Evolutionary conservation across 2,329 filamentous ascomycete genomes (phyloP).

Genomic region (Cladorrhinum sp.): DNA sequence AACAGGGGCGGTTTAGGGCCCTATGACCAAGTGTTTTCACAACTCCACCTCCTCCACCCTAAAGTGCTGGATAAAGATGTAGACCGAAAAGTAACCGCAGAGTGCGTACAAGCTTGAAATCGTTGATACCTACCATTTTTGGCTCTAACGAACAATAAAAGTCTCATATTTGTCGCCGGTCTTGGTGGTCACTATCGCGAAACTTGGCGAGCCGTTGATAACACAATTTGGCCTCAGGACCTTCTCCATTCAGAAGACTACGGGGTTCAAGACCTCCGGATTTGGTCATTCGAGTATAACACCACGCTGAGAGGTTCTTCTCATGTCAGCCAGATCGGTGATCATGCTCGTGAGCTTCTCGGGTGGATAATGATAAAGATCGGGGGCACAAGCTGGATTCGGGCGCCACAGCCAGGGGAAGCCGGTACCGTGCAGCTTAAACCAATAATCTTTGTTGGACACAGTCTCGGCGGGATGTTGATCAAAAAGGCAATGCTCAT

Average conservation of each 20-base stretch:
- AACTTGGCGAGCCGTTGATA: constrained; percentile 7
- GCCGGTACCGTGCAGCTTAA: constrained; percentile 1
- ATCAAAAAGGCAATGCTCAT: constrained; percentile 6
- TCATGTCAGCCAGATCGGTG: neutral
- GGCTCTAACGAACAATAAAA: neutral
- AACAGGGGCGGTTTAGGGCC: neutral
- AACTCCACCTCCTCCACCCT: neutral
- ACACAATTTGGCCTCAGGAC: constrained; percentile 8
- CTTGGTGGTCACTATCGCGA: constrained; percentile 9
- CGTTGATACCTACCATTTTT: neutral
- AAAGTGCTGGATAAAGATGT: neutral
- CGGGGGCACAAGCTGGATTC: neutral
- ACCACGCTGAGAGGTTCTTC: constrained; percentile 2
- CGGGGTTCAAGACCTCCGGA: neutral
- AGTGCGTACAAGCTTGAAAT: neutral
- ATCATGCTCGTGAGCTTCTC: constrained; percentile 10
- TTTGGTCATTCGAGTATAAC: constrained; percentile 13
- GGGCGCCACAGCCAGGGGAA: neutral
- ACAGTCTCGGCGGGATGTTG: constrained; percentile 11
- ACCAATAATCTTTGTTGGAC: constrained; percentile 14
- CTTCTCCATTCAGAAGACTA: neutral
- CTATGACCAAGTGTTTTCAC: neutral
- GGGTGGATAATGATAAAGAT: neutral
- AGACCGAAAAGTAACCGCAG: neutral
- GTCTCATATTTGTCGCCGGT: constrained; percentile 11